Base-by-base conservation (phyloP, 768 basidiomycete genomes). In the Krasilnikovozyma curviuscula region DNA sequence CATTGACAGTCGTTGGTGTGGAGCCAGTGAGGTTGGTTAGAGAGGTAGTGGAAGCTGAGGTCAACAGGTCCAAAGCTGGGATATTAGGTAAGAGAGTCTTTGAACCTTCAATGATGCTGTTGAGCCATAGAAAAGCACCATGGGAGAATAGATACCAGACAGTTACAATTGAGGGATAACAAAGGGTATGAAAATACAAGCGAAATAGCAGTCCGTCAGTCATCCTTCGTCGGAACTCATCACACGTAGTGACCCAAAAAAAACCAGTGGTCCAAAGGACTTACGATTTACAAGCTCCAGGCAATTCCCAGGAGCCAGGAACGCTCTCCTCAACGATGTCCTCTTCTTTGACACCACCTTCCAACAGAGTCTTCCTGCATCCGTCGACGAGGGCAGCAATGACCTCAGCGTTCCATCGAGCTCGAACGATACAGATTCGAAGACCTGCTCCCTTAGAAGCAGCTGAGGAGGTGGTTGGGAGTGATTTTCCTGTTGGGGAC, bases 271-370 rank as follows among this genome's bases (percentile, higher is more conserved):
- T 14, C 40, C 27, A n/a, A 44, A 65, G 10, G 25, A 59, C 77
- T 60, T 64, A 93, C 91, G 76, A 78, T 56, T 80, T 76, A 59
- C 78, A 81, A 13, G 88, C 70, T 69, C 76, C 61, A 3, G 93
- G 93, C 18, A 98, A 72, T 69, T 98, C 93, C 63, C 78, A 98
- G 66, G 81, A 84, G 8, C 93, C 93, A 0, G 91, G 88, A 1
- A 98, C 86, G 30, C 78, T 80, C 68, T 89, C 80, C 37, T 89
- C 68, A 43, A 86, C 73, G 59, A 98, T 95, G 59, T 95, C 89
- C 61, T 71, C 71, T 43, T 83, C 76, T 68, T 81, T 81, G 54
- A 97, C 91, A 23, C 91, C 91, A 29, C 72, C 69, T 58, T 77
- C 76, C 66, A 77, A 80, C 56, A 98, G 73, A 61, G 84, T 88